phyloP scores from a whole-genome alignment of 371 early-diverging fungal genomes.

The Rhizopus sp. region DNA sequence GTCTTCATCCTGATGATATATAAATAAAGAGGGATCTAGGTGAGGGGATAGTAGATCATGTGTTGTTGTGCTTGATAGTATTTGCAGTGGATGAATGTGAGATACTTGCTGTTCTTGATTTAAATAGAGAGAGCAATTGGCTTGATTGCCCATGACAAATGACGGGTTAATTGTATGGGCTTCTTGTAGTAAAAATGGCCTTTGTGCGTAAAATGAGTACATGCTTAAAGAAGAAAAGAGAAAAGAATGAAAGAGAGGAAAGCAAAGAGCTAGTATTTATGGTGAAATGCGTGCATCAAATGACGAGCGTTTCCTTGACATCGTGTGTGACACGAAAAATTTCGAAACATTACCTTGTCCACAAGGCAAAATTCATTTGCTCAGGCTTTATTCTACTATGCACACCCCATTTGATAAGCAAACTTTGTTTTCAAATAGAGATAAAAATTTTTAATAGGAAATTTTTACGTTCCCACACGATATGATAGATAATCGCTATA shows the following conservation, averaged over 20 bases:
- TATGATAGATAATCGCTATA: too few species aligned
- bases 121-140: not conserved
- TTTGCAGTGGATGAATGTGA: constrained; percentile 26
- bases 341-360: constrained; percentile 17
- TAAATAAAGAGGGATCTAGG: constrained; percentile 7
- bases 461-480: too few species aligned
- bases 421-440: too few species aligned
- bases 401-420: not conserved
- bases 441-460: too few species aligned
- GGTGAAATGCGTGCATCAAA: constrained; percentile 39
- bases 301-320: constrained; percentile 42
- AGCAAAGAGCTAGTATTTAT: constrained; percentile 14
- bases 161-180: not conserved
- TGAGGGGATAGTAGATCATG: constrained; percentile 1
- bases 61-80: constrained; percentile 1
- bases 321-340: constrained; percentile 35
- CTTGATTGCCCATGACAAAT: not conserved
- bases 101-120: constrained; percentile 3
- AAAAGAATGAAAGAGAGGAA: constrained; percentile 14
- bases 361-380: not conserved
- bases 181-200: not conserved
- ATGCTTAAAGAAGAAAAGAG: not conserved
- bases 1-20: not conserved
- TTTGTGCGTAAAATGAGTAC: not conserved
- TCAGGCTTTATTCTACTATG: not conserved